phyloP scores from a whole-genome alignment of 106 monocot species.

The Iris macrosiphon region DNA sequence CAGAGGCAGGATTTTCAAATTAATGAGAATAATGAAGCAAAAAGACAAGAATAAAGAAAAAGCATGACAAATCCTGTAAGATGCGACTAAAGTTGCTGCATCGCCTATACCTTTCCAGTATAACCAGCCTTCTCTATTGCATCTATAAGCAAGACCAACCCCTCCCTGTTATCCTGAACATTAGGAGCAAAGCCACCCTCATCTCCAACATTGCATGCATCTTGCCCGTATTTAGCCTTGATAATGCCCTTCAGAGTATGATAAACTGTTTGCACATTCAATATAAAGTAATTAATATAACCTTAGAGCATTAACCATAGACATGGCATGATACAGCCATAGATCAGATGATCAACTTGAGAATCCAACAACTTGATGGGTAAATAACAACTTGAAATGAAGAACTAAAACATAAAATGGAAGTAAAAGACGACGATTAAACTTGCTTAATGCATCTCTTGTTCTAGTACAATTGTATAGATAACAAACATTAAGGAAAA shows the following conservation, averaged over 20 bases:
- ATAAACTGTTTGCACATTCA: conserved; percentile 64
- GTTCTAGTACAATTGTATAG: no score
- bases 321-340: neutral
- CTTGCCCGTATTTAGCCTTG: conserved; percentile 97
- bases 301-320: neutral
- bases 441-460: no score
- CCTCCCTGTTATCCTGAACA: conserved; percentile 94
- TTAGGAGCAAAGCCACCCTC: conserved; percentile 99
- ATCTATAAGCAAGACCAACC: conserved; percentile 78
- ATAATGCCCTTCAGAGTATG: conserved; percentile 88
- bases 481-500: no score
- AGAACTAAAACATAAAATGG: neutral
- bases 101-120: conserved; percentile 66
- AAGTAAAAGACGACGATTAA: neutral
- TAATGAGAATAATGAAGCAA: no score
- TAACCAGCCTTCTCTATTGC: conserved; percentile 98
- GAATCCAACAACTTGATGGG: neutral
- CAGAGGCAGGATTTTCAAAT: neutral
- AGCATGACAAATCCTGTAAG: neutral
- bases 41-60: neutral
- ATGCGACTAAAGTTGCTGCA: neutral
- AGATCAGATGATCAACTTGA: neutral
- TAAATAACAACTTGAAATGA: neutral
- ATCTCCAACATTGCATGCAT: conserved; percentile 99
- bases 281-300: neutral